Evolutionary conservation across 805 yeast genomes (phyloP), one percentile per base, ranked within the genome.

Genomic region (Wickerhamiella hasegawae): DNA sequence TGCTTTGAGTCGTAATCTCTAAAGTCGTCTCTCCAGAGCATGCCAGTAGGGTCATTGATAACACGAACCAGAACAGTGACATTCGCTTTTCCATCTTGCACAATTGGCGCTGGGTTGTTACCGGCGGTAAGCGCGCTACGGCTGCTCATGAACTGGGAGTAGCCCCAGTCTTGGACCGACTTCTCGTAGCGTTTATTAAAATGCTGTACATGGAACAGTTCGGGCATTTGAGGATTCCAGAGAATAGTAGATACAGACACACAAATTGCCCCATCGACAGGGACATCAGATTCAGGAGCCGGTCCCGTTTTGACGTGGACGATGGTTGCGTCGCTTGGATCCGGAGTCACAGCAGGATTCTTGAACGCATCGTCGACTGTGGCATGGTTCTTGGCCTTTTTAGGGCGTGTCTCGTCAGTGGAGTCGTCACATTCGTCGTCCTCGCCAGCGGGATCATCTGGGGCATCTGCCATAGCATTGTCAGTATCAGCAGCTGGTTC

Each of bases 81-180:
- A 52, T 81, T 74, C 34, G 83, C 52, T 36, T 58, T 54, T 45
- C 75, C 71, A 28, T 73, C 69, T 36, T 65, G 66, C 3, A 63
- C 47, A 36, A 78, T 51, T 41, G 65, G 53, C 26, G 61, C 63
- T 9, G 31, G 35, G 9, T 23, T 10, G 8, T 21, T 29, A 11
- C 32, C 38, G 17, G 57, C 45, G 11, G 45, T 34, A 32, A 43
- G 42, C 39, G 76, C 58, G 41, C 62, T 62, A 28, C 69, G 62
- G 21, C 69, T 48, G 37, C 78, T 87, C 15, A 73, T 59, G 47
- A 83, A 74, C 39, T 74, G 74, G 8, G 85, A 70, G 56, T 90
- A 90, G 19, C 99, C 99, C 99, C 99, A 90, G 54, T 90, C 99
- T 1, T 81, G 70, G 37, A 81, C 93, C 32, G 65, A 60, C 8